phyloP scores from a whole-genome alignment of 352 stramenopile genomes.

The Pythium sukuiense region DNA sequence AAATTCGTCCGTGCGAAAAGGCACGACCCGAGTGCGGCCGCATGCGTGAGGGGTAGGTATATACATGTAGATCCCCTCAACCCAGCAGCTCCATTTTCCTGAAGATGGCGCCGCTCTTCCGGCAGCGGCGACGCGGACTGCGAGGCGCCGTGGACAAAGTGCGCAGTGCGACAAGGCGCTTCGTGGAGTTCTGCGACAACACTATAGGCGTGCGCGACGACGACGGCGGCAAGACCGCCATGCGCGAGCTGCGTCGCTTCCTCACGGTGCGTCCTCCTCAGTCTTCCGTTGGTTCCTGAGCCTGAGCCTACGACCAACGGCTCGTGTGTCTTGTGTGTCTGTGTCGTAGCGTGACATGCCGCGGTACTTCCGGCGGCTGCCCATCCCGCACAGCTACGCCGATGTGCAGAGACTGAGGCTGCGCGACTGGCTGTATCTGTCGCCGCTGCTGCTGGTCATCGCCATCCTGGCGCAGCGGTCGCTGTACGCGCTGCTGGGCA shows the following conservation, averaged over 20 bases:
- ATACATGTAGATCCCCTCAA: background rate
- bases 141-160: conserved; percentile 26
- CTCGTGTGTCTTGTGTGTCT: background rate
- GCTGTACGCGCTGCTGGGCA: conserved; percentile 13
- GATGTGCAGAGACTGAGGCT: conserved; percentile 17
- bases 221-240: conserved; percentile 18
- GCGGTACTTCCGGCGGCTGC: conserved; percentile 26
- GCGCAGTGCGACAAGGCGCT: conserved; percentile 18
- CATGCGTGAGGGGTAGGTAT: too few species aligned
- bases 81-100: background rate
- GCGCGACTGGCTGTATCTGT: conserved; percentile 23
- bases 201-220: conserved; percentile 26
- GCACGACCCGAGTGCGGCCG: too few species aligned
- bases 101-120: conserved; percentile 20
- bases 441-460: conserved; percentile 24
- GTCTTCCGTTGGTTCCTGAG: too few species aligned
- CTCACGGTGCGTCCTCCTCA: conserved; percentile 12
- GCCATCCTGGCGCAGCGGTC: conserved; percentile 18
- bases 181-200: conserved; percentile 27
- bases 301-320: too few species aligned
- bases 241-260: conserved; percentile 28
- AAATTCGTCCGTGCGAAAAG: too few species aligned
- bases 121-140: conserved; percentile 13
- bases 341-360: conserved; percentile 19
- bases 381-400: conserved; percentile 16